phyloP scores from a whole-genome alignment of 2,329 filamentous ascomycete genomes.

The Colletotrichum karsti region DNA sequence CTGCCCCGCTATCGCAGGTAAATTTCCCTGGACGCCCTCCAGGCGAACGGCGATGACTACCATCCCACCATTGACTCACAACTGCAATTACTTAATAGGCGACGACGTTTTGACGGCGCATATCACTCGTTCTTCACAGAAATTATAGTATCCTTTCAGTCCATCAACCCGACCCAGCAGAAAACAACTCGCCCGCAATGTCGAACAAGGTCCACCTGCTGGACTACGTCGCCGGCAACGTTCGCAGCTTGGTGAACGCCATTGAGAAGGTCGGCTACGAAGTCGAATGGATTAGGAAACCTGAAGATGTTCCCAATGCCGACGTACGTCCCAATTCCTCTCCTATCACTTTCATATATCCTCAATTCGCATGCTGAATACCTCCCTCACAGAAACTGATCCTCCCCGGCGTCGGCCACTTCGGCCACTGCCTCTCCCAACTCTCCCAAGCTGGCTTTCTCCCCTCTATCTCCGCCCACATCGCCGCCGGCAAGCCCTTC shows the following conservation, averaged over 20 bases:
- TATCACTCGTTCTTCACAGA: constrained; percentile 4
- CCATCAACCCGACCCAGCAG: not conserved
- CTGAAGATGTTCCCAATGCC: constrained; percentile 84
- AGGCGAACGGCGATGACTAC: not conserved
- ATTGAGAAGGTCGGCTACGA: constrained; percentile 95
- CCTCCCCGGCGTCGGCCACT: constrained; percentile 95
- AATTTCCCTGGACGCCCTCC: constrained; percentile 25
- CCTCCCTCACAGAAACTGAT: constrained; percentile 77
- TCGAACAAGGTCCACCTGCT: constrained; percentile 76
- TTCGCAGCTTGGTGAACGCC: constrained; percentile 94
- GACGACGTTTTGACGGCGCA: not conserved
- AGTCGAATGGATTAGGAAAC: constrained; percentile 89
- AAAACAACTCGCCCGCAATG: constrained; percentile 56
- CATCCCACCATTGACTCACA: constrained; percentile 20
- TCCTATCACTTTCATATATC: not conserved
- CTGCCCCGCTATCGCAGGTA: constrained; percentile 37
- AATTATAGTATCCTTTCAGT: not conserved
- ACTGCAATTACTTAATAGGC: not conserved
- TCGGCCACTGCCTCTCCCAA: constrained; percentile 92
- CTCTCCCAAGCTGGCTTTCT: constrained; percentile 84
- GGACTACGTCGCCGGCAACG: constrained; percentile 95
- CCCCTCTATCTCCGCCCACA: constrained; percentile 83
- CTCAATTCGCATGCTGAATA: constrained; percentile 1
- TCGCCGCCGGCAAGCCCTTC: constrained; percentile 92
- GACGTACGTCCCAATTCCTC: constrained; percentile 66